phyloP scores from a whole-genome alignment of 257 asterid genomes.

The Vinca minor region DNA sequence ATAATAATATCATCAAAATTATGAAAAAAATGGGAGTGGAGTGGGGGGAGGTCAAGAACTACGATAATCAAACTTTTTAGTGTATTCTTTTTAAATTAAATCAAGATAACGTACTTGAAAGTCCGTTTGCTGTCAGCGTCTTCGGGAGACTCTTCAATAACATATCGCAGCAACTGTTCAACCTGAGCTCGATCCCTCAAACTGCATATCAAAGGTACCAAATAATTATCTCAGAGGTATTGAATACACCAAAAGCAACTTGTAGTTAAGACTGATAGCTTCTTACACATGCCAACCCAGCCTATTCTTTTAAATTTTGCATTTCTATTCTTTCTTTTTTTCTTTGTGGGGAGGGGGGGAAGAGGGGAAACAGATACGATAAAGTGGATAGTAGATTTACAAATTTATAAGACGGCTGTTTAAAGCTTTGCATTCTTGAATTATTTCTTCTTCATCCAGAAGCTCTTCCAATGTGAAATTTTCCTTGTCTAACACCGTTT shows the following conservation, averaged over 20 bases:
- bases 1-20: background rate
- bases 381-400: slow-evolving; percentile 28
- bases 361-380: background rate
- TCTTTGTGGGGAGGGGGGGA: background rate
- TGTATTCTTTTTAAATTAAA: background rate
- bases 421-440: slow-evolving; percentile 98
- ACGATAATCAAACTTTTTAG: background rate
- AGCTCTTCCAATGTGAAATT: slow-evolving; percentile 87
- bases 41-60: too few species aligned
- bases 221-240: background rate
- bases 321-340: too few species aligned
- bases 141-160: slow-evolving; percentile 76
- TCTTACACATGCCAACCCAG: background rate
- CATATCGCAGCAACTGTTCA: slow-evolving; percentile 71
- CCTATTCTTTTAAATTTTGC: background rate
- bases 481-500: slow-evolving; percentile 88
- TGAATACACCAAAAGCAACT: slow-evolving; percentile 5
- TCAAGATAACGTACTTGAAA: slow-evolving; percentile 59
- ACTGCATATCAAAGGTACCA: slow-evolving; percentile 31
- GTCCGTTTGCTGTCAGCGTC: slow-evolving; percentile 80
- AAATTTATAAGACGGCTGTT: slow-evolving; percentile 95
- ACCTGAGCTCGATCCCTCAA: slow-evolving; percentile 90
- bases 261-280: background rate
- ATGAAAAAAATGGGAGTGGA: background rate
- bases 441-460: slow-evolving; percentile 96